Percentiles rank a stretch among this genome's conserved stretches.
Conservation (phyloP, 1,284 basidiomycete species). For the Moesziomyces sp. region DNA sequence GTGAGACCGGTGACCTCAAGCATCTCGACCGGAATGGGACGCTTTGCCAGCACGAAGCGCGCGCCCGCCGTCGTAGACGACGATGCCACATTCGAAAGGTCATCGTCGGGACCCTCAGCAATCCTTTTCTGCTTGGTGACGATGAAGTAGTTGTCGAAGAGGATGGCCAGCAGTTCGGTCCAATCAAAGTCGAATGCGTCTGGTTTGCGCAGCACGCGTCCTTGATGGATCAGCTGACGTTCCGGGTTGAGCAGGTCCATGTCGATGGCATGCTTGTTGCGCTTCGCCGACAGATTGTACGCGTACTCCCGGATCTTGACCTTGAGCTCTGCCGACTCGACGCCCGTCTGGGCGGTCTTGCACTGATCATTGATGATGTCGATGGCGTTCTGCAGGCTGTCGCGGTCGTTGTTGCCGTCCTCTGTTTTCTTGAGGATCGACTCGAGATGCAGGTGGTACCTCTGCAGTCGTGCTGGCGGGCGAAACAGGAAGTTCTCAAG, state of each 20-base stretch:
- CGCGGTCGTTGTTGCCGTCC: constrained; percentile 50
- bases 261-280: constrained; percentile 51
- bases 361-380: constrained; percentile 65
- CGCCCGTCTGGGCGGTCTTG: constrained; percentile 59
- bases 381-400: constrained; percentile 55
- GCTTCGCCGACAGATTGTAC: constrained; percentile 55
- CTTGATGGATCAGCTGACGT: constrained; percentile 60
- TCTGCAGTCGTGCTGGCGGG: constrained; percentile 87
- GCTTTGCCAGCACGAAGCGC: constrained; percentile 55
- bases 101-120: constrained; percentile 34
- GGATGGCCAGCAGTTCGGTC: constrained; percentile 61
- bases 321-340: constrained; percentile 60
- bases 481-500: constrained; percentile 86
- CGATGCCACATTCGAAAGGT: constrained; percentile 19
- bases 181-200: constrained; percentile 65
- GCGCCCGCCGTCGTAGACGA: constrained; percentile 25
- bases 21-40: constrained; percentile 64
- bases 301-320: constrained; percentile 62
- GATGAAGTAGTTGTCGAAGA: constrained; percentile 65
- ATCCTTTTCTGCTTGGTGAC: constrained; percentile 58
- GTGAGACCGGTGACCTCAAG: constrained; percentile 59
- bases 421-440: constrained; percentile 75
- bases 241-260: constrained; percentile 61
- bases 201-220: constrained; percentile 59
- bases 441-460: constrained; percentile 86